Percentiles rank a stretch among this genome's conserved stretches.
phyloP scores from a whole-genome alignment of 2,329 filamentous ascomycete species.

The Diaporthe aspalathi region DNA sequence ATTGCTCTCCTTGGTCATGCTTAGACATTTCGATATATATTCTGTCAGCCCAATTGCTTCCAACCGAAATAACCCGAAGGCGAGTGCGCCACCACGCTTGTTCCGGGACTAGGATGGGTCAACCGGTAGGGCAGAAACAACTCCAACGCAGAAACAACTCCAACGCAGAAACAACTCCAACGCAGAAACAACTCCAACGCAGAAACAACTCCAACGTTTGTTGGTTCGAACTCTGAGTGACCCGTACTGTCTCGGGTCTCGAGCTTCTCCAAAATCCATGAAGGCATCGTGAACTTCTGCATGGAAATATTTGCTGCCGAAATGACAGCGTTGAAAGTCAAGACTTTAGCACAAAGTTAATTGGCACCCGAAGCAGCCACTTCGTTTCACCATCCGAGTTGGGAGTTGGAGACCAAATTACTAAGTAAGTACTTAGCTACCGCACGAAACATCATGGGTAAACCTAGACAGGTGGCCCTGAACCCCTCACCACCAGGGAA shows the following conservation, averaged over 20 bases:
- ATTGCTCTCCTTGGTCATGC: neutral
- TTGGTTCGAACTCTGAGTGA: neutral
- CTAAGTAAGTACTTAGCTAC: too few species aligned
- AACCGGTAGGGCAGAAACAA: neutral
- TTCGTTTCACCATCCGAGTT: constrained; percentile 16
- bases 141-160: neutral
- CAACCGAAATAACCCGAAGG: neutral
- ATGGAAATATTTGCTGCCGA: neutral
- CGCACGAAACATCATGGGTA: neutral
- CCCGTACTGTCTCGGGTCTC: constrained; percentile 2
- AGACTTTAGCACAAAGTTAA: neutral
- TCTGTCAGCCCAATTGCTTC: neutral
- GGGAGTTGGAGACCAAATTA: constrained; percentile 6
- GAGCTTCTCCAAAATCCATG: neutral
- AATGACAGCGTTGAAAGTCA: neutral
- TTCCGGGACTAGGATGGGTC: too few species aligned
- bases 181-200: neutral
- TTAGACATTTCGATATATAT: too few species aligned
- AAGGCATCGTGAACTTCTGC: neutral
- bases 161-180: neutral
- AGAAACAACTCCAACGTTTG: neutral
- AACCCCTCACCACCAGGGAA: too few species aligned
- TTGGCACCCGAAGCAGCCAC: neutral
- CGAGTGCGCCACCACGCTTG: neutral
- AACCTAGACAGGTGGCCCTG: neutral